Percentiles rank a stretch among this genome's conserved stretches.
Evolutionary conservation across 129 eudicot species (phyloP).

Genomic region (Chrysanthemum makinoi): DNA sequence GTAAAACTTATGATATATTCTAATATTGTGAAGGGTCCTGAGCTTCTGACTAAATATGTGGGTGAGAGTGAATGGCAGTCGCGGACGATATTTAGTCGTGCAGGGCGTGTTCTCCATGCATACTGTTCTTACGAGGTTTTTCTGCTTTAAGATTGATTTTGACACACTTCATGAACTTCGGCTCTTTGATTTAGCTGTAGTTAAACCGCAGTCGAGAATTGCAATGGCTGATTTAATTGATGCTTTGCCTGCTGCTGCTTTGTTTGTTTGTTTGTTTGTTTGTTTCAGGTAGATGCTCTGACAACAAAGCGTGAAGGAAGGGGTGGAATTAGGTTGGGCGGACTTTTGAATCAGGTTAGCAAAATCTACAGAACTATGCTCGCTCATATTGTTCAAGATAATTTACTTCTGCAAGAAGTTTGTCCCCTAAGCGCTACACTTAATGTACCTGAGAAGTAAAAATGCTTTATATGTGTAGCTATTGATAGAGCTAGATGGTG

Average conservation of each 20-base stretch:
- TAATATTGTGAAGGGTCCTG: constrained; percentile 62
- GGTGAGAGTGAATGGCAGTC: constrained; percentile 92
- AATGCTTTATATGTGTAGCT: constrained; percentile 40
- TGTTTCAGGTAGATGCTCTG: constrained; percentile 64
- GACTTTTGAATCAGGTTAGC: constrained; percentile 62
- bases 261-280: neutral
- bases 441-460: constrained; percentile 1
- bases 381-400: neutral
- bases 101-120: constrained; percentile 96
- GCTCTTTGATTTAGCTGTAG: neutral
- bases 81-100: constrained; percentile 77
- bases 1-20: neutral
- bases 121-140: constrained; percentile 90
- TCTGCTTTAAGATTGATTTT: neutral
- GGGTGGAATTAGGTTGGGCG: too few species aligned
- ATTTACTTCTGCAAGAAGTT: neutral
- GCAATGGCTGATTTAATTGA: neutral
- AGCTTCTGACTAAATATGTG: constrained; percentile 77
- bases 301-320: constrained; percentile 72
- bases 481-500: constrained; percentile 77
- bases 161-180: neutral
- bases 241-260: neutral
- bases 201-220: neutral
- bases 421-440: neutral
- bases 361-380: neutral